Evolutionary conservation across 164 flowering plant species (phyloP).

Genomic region (Dillenia suffruticosa): DNA sequence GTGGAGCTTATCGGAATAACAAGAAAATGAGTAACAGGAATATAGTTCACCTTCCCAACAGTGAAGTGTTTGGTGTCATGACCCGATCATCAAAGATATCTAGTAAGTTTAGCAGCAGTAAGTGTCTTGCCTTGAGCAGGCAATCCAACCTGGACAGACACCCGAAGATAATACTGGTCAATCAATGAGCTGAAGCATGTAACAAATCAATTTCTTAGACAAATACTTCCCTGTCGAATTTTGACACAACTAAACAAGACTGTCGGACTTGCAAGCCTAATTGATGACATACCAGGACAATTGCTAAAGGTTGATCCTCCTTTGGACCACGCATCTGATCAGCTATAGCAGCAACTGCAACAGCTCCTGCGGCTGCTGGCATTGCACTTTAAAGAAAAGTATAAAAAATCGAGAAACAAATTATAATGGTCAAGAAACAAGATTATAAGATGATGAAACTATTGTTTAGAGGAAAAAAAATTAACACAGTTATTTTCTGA

Average conservation of each 20-base stretch:
- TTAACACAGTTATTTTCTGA: too few species aligned
- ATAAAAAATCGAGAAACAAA: conserved; percentile 1
- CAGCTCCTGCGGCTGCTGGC: conserved; percentile 99
- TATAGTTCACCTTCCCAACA: conserved; percentile 85
- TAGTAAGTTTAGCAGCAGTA: conserved; percentile 93
- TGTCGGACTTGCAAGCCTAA: too few species aligned
- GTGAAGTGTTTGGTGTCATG: conserved; percentile 98
- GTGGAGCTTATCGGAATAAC: neutral
- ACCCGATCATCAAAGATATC: conserved; percentile 98
- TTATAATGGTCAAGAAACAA: neutral
- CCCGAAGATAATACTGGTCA: too few species aligned
- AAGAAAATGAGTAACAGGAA: neutral
- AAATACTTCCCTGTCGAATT: too few species aligned
- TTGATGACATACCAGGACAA: conserved; percentile 98
- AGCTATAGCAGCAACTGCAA: conserved; percentile 97
- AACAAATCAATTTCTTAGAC: too few species aligned
- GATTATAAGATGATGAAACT: neutral
- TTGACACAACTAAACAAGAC: too few species aligned
- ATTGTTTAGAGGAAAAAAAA: neutral
- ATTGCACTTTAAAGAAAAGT: conserved; percentile 55
- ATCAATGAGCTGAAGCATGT: too few species aligned
- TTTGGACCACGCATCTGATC: conserved; percentile 99
- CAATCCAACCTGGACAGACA: conserved; percentile 98
- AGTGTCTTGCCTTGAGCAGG: conserved; percentile 99
- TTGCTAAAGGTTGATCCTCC: conserved; percentile 91